Evolutionary conservation across 2,329 filamentous ascomycete genomes (phyloP).

Genomic region (Thielaviopsis musarum): DNA sequence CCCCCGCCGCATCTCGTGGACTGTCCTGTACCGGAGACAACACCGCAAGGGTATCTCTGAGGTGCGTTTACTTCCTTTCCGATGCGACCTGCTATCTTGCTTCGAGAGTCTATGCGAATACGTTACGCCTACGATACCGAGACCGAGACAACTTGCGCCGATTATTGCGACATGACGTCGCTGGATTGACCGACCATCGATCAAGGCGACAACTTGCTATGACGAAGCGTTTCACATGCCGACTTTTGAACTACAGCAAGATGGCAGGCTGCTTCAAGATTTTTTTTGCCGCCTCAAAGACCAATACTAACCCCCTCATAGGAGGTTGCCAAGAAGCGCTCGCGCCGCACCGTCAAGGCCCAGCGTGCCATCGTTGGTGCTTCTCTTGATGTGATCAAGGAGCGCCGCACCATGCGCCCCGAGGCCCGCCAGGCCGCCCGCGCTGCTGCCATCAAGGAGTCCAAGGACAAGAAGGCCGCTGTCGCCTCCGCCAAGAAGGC

Average conservation of each 20-base stretch:
- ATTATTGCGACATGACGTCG: too few species aligned
- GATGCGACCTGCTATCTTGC: neutral
- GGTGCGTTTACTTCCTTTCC: conserved; percentile 41
- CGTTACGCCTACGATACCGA: neutral
- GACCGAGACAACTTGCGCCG: too few species aligned
- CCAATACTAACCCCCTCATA: conserved; percentile 34
- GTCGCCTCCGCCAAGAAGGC: conserved; percentile 89
- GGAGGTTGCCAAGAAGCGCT: conserved; percentile 99
- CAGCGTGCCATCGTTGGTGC: conserved; percentile 99
- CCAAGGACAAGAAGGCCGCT: conserved; percentile 95
- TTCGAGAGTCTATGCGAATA: neutral
- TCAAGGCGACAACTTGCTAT: too few species aligned
- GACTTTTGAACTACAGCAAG: neutral
- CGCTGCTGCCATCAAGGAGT: conserved; percentile 80
- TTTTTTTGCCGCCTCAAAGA: neutral
- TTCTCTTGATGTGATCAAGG: conserved; percentile 99
- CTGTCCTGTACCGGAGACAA: conserved; percentile 91
- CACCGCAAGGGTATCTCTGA: conserved; percentile 99
- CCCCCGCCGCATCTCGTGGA: conserved; percentile 98
- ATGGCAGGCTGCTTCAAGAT: neutral
- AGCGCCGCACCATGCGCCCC: conserved; percentile 85
- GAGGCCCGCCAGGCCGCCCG: conserved; percentile 90
- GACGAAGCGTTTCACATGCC: neutral
- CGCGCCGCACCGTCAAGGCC: conserved; percentile 92
- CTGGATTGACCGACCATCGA: too few species aligned